phyloP scores from a whole-genome alignment of 257 asterid species.

The Jaltomata sinuosa region DNA sequence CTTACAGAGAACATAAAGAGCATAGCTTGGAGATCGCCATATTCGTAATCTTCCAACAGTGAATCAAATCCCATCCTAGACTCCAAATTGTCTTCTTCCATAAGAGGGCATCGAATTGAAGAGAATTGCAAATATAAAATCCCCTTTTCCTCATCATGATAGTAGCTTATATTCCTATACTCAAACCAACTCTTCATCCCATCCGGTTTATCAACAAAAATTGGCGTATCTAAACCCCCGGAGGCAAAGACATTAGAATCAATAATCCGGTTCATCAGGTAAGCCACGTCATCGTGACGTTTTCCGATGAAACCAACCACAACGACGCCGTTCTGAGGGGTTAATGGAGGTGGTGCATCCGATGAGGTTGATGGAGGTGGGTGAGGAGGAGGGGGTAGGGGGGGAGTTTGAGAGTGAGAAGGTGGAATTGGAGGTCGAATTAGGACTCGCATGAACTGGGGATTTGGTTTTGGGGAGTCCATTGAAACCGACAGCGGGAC shows the following conservation, averaged over 20 bases:
- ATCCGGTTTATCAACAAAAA: conserved; percentile 33
- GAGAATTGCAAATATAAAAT: conserved; percentile 73
- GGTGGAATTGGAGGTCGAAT: conserved; percentile 44
- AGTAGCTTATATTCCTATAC: conserved; percentile 59
- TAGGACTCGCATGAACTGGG: conserved; percentile 60
- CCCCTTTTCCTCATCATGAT: conserved; percentile 52
- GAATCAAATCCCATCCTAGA: conserved; percentile 37
- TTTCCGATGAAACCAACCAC: conserved; percentile 85
- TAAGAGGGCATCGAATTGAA: conserved; percentile 19
- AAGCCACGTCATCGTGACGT: conserved; percentile 58
- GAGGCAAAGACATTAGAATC: conserved; percentile 80
- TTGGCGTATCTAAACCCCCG: conserved; percentile 46
- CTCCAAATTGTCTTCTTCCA: conserved; percentile 20
- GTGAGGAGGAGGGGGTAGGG: conserved; percentile 10
- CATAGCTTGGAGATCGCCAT: conserved; percentile 76
- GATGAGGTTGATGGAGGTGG: conserved; percentile 10
- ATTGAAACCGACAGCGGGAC: conserved; percentile 7
- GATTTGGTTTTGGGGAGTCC: conserved; percentile 30
- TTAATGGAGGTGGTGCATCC: conserved; percentile 12
- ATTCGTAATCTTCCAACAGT: conserved; percentile 49
- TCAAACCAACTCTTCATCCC: conserved; percentile 56
- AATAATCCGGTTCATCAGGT: conserved; percentile 61
- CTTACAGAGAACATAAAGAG: conserved; percentile 95
- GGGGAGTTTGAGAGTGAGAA: not conserved
- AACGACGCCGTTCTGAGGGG: conserved; percentile 52